Conservation (phyloP, 805 yeast genomes). For the Saccharomycopsis lassenensis region DNA sequence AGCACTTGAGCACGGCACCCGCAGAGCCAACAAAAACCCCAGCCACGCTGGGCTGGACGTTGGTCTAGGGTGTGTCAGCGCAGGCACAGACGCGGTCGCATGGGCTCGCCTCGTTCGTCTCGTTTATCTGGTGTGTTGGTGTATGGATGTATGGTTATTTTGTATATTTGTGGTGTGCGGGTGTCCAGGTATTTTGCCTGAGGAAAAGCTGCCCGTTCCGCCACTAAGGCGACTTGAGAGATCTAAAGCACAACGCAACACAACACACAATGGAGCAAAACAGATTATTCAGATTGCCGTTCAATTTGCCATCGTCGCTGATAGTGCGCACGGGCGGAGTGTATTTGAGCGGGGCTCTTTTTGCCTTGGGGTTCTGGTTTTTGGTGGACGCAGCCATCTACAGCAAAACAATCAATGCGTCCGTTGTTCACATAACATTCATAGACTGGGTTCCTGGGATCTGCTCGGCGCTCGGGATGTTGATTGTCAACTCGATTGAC, state of each 20-base stretch:
- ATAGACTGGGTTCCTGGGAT: slow-evolving; percentile 94
- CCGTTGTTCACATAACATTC: slow-evolving; percentile 77
- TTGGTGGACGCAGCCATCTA: slow-evolving; percentile 83
- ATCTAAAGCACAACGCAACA: background rate
- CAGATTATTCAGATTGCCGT: slow-evolving; percentile 47
- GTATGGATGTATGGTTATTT: too few species aligned
- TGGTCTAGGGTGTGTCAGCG: too few species aligned
- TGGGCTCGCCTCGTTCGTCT: too few species aligned
- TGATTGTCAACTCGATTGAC: slow-evolving; percentile 46
- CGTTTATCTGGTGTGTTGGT: too few species aligned
- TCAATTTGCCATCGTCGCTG: slow-evolving; percentile 60
- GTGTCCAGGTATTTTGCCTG: too few species aligned
- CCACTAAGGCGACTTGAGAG: too few species aligned
- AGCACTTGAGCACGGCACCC: too few species aligned
- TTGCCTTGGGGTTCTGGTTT: slow-evolving; percentile 82
- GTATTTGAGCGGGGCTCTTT: slow-evolving; percentile 64
- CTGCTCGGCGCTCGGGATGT: slow-evolving; percentile 82
- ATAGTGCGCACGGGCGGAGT: slow-evolving; percentile 65
- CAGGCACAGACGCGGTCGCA: too few species aligned
- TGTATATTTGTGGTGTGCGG: too few species aligned
- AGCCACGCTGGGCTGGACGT: too few species aligned
- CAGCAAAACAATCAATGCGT: slow-evolving; percentile 76
- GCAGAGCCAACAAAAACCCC: too few species aligned
- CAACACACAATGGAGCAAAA: slow-evolving; percentile 26
- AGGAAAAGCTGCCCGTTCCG: too few species aligned